Evolutionary conservation across 345 rosid genomes (phyloP).

Genomic region (Pelargonium nanum): DNA sequence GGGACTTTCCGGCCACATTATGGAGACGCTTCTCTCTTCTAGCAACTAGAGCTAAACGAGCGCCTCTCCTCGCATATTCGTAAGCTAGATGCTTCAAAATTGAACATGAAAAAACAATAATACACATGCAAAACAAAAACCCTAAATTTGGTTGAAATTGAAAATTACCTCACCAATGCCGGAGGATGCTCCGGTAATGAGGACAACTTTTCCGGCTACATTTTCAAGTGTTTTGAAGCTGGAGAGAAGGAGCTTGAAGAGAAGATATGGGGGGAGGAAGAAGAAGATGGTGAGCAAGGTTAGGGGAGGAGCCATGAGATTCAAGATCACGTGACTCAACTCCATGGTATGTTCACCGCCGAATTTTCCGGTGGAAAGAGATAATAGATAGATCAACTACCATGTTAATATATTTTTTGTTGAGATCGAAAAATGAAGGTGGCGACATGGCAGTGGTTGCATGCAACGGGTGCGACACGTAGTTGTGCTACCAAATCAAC

Average conservation of each 20-base stretch:
- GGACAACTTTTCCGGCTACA: slow-evolving; percentile 34
- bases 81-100: slow-evolving; percentile 30
- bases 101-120: background rate
- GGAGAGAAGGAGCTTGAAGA: slow-evolving; percentile 12
- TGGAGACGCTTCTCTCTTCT: slow-evolving; percentile 18
- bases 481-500: no score
- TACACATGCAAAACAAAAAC: background rate
- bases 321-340: slow-evolving; percentile 17
- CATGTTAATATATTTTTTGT: no score
- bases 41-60: slow-evolving; percentile 30
- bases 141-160: background rate
- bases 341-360: no score
- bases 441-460: no score
- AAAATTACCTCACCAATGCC: slow-evolving; percentile 47
- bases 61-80: slow-evolving; percentile 26
- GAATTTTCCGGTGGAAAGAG: no score
- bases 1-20: slow-evolving; percentile 16
- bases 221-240: no score
- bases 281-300: slow-evolving; percentile 9
- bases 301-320: slow-evolving; percentile 18
- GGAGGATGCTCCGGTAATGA: slow-evolving; percentile 46
- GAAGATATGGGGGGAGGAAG: slow-evolving; percentile 16
- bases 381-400: no score
- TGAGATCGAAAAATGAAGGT: no score
- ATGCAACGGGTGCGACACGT: no score